These are phyloP conservation scores for Saccharomycopsis hybrid DNA, from an alignment of 1,139 yeast species.

Conservation along the genomic window DNA sequence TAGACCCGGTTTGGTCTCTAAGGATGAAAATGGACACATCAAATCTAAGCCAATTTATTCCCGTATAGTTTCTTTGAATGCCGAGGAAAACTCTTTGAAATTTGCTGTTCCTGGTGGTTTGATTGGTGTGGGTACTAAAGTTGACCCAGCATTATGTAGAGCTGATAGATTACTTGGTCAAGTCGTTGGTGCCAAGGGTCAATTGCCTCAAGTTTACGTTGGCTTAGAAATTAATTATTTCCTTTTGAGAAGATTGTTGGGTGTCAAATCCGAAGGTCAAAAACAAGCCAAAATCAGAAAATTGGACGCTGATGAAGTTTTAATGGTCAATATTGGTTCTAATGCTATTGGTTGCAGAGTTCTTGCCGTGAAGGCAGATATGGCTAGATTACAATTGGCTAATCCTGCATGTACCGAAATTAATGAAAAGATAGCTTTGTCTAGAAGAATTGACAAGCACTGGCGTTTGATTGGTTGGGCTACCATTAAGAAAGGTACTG, in stretches of 20 bases:
- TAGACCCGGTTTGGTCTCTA: slow-evolving; percentile 97
- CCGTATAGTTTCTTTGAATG: slow-evolving; percentile 86
- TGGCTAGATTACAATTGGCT: slow-evolving; percentile 96
- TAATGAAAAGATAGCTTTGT: slow-evolving; percentile 95
- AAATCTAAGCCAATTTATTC: slow-evolving; percentile 96
- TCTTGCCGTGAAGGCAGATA: slow-evolving; percentile 95
- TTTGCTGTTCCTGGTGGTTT: slow-evolving; percentile 99
- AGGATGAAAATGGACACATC: slow-evolving; percentile 80
- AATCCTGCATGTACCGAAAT: slow-evolving; percentile 99
- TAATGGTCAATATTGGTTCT: slow-evolving; percentile 98
- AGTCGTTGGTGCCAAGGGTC: slow-evolving; percentile 96
- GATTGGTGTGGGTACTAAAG: slow-evolving; percentile 98
- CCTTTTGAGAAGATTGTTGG: slow-evolving; percentile 91
- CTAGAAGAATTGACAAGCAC: slow-evolving; percentile 98
- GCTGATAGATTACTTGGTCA: slow-evolving; percentile 99
- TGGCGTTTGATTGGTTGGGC: slow-evolving; percentile 99
- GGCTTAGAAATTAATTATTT: slow-evolving; percentile 97
- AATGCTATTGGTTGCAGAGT: slow-evolving; percentile 99
- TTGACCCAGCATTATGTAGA: slow-evolving; percentile 97
- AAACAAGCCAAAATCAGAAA: slow-evolving; percentile 96
- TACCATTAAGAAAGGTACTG: slow-evolving; percentile 91
- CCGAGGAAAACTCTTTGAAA: slow-evolving; percentile 95
- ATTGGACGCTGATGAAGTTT: slow-evolving; percentile 87
- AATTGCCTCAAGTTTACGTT: slow-evolving; percentile 90
- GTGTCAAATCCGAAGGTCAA: slow-evolving; percentile 93